phyloP scores from a whole-genome alignment of 768 basidiomycete genomes.

The Cantharellus cinnabarinus region DNA sequence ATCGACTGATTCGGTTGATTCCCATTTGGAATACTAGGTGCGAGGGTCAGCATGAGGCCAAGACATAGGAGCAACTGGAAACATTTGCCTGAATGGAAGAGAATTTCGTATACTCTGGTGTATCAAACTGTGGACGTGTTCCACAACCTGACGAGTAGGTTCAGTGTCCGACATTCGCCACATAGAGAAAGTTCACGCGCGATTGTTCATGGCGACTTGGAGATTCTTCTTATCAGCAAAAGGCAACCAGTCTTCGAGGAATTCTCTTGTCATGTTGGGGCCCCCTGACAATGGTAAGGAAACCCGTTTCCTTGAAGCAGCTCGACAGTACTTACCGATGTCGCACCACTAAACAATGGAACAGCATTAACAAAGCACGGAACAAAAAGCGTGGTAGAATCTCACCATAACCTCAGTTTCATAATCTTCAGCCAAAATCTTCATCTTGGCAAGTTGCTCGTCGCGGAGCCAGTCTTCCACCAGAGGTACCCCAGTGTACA shows the following conservation, averaged over 20 bases:
- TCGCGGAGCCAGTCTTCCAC: constrained; percentile 33
- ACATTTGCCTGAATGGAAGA: constrained; percentile 20
- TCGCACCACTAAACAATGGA: constrained; percentile 30
- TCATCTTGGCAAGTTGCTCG: constrained; percentile 31
- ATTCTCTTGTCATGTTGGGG: constrained; percentile 8
- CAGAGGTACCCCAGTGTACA: constrained; percentile 31
- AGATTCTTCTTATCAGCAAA: constrained; percentile 15
- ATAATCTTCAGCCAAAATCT: constrained; percentile 26
- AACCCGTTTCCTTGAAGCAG: background rate
- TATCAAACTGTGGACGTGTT: constrained; percentile 31
- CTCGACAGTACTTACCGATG: constrained; percentile 16
- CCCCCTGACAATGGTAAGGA: constrained; percentile 7
- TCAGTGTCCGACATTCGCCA: background rate
- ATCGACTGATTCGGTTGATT: constrained; percentile 34
- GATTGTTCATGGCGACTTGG: constrained; percentile 29
- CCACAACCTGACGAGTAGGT: constrained; percentile 20
- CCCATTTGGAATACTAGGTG: constrained; percentile 25
- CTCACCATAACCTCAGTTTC: constrained; percentile 35
- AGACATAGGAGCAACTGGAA: background rate
- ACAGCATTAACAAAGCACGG: constrained; percentile 1
- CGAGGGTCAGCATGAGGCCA: background rate
- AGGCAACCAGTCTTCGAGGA: constrained; percentile 10
- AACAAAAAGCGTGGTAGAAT: background rate
- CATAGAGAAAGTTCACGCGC: constrained; percentile 12
- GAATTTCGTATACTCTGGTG: constrained; percentile 33